Percentiles rank a stretch among this genome's conserved stretches.
Conservation (phyloP, 164 flowering plant species). For the Chimonanthus salicifolius region DNA sequence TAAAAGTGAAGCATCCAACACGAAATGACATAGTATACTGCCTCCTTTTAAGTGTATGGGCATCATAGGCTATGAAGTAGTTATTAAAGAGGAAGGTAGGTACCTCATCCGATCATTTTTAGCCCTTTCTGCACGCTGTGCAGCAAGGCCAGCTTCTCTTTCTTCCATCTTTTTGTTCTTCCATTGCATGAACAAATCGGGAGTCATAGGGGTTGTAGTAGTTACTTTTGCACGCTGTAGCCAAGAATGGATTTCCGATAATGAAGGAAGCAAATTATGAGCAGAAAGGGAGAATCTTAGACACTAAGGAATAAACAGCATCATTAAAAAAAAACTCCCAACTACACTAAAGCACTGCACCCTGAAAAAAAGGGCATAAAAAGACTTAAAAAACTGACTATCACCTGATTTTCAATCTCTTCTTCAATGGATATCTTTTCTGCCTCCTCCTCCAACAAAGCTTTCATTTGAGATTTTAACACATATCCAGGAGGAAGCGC, state of each 20-base stretch:
- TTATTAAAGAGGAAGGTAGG: background rate
- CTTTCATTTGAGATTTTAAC: constrained; percentile 96
- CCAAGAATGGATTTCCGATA: background rate
- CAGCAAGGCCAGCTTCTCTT: constrained; percentile 78
- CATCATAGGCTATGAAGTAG: background rate
- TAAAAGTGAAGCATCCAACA: too few relatives aligned
- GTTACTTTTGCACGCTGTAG: constrained; percentile 71
- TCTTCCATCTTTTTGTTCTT: constrained; percentile 79
- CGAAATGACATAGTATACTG: too few relatives aligned
- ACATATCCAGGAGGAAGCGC: constrained; percentile 97
- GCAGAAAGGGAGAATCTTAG: background rate
- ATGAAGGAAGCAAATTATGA: background rate
- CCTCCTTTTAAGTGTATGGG: too few relatives aligned
- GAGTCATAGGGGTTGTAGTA: constrained; percentile 76
- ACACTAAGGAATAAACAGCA: background rate
- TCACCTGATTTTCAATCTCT: constrained; percentile 94
- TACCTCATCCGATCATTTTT: constrained; percentile 92
- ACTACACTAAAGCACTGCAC: background rate
- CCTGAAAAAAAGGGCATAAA: background rate
- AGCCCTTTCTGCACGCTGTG: constrained; percentile 79
- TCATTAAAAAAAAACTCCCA: background rate
- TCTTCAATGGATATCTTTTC: constrained; percentile 81
- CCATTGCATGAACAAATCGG: constrained; percentile 87
- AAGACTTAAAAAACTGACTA: background rate
- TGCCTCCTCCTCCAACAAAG: constrained; percentile 79